Base-by-base conservation (phyloP, 257 asterid species). In the Coffea canephora region DNA sequence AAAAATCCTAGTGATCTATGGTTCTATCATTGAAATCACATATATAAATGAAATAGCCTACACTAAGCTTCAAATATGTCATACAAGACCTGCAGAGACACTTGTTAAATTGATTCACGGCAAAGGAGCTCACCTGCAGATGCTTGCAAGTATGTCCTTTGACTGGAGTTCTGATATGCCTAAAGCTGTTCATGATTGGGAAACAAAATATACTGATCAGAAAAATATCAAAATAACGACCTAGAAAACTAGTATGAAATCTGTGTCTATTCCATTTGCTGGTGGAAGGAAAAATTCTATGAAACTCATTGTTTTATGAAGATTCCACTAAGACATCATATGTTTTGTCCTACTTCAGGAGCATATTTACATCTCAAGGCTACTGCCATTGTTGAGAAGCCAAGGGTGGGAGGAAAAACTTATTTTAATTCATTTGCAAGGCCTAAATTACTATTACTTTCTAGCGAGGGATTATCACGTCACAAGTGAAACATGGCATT, bases 111-210 rank as follows among this genome's bases (percentile, higher is more conserved):
- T 69, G 62, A 45, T 61, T 41, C 64, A 72, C 52, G 8, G 72
- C 6, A 65, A 64, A 43, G 49, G 85, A 74, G 81, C 50, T 87
- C 87, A 95, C 99, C 96, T 95, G 97, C 74, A 88, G 89, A 88
- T 96, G 98, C 71, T 91, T 94, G 95, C 99, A 96, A 61, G 91
- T 84, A 72, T 71, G 89, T 79, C 99, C 99, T 88, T 96, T 96
- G 71, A 90, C 97, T 48, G 99, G 98, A 84, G 89, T 89, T 83
- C 74, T 88, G 72, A 96, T 90, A 45, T 91, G 96, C 87, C 3
- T 91, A 79, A 88, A 87, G 90, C 99, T 96, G 97, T 81, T 69
- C 82, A 79, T 73, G 64, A 79, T 62, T 31, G 46, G 50, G 52
- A 77, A 78, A n/a, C 39, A 10, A 65, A 66, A 39, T 27, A 31